phyloP scores from a whole-genome alignment of 257 asterid species.

The Solanum tarijense region DNA sequence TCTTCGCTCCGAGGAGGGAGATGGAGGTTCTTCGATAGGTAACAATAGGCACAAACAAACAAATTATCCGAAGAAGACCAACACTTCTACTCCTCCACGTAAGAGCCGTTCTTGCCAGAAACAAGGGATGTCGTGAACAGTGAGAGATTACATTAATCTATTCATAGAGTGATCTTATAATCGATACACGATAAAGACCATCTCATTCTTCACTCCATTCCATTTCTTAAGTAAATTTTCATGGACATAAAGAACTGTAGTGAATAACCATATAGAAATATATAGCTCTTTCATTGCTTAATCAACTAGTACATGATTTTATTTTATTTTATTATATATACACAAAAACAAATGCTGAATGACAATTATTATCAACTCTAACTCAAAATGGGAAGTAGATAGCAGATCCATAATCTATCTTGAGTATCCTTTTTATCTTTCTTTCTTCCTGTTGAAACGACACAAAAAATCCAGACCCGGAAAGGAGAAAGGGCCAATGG shows the following conservation, averaged over 20 bases:
- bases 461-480: not conserved
- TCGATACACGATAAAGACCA: not conserved
- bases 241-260: not conserved
- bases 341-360: not conserved
- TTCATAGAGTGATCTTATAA: not conserved
- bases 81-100: not conserved
- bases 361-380: not conserved
- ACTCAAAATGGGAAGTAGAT: not conserved
- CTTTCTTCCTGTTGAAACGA: not conserved
- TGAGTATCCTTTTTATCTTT: not conserved
- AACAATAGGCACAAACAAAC: not conserved
- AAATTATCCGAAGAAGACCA: not conserved
- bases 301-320: not conserved
- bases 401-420: not conserved
- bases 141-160: not conserved
- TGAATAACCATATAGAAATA: not conserved
- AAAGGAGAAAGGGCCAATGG: not conserved
- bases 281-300: not conserved
- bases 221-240: not conserved
- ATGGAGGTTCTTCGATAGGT: not conserved
- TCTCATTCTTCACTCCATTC: not conserved
- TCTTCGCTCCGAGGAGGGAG: not conserved
- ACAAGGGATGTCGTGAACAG: not conserved
- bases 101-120: not conserved
- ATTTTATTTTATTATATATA: not conserved